Evolutionary conservation across 768 basidiomycete species (phyloP).

Genomic region (Auricularia cornea): DNA sequence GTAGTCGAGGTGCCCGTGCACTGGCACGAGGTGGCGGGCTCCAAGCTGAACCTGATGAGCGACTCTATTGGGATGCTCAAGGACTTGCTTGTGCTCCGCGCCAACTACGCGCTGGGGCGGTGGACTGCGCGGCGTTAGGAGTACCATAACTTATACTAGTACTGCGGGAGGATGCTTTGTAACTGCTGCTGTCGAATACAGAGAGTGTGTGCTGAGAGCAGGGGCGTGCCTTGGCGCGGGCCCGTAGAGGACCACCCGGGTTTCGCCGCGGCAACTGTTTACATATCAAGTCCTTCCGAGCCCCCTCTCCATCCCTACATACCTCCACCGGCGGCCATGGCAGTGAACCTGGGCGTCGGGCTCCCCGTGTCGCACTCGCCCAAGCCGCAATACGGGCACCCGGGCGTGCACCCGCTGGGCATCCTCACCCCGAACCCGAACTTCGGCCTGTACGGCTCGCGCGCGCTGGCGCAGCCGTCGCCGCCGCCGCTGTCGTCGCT

Average conservation of each 20-base stretch:
- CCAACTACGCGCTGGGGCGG: conserved; percentile 69
- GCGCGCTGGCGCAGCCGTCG: neutral
- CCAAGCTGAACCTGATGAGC: conserved; percentile 79
- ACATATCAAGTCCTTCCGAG: too few species aligned
- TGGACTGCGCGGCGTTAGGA: conserved; percentile 37
- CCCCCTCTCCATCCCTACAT: too few species aligned
- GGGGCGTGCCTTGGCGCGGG: too few species aligned
- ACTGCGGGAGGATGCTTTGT: neutral
- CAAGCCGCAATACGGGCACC: neutral
- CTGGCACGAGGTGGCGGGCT: conserved; percentile 92
- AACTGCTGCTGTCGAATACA: too few species aligned
- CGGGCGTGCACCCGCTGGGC: neutral
- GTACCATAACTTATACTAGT: neutral
- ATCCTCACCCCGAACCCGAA: neutral
- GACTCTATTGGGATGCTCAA: conserved; percentile 86
- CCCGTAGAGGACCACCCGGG: too few species aligned
- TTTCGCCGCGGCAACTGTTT: too few species aligned
- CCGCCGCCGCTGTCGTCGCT: neutral
- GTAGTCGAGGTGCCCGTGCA: conserved; percentile 80
- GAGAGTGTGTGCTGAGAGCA: too few species aligned
- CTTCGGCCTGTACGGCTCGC: neutral
- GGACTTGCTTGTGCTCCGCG: conserved; percentile 76
- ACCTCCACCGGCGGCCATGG: neutral
- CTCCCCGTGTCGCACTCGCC: neutral
- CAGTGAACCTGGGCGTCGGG: neutral